Evolutionary conservation across 306 rosid species (phyloP).

Genomic region (Cicer cuneatum): DNA sequence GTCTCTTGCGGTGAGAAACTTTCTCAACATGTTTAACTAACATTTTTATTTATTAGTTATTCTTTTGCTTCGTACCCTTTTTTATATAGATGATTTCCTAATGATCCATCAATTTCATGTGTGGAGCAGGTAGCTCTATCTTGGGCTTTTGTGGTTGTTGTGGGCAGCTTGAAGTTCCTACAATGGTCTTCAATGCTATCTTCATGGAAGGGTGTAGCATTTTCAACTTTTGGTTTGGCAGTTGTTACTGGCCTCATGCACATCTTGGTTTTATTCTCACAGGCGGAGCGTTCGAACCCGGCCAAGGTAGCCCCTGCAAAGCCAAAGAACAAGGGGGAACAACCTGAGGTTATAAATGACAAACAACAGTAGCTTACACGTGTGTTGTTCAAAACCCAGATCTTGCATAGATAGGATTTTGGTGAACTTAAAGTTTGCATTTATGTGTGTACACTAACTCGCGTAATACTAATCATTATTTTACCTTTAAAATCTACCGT

Average conservation of each 20-base stretch:
- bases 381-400: constrained; percentile 26
- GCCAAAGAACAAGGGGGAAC: constrained; percentile 49
- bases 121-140: constrained; percentile 70
- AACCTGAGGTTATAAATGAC: constrained; percentile 45
- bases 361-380: constrained; percentile 59
- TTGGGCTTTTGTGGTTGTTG: constrained; percentile 70
- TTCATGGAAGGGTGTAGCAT: constrained; percentile 85
- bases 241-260: constrained; percentile 84
- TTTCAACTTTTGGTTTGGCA: constrained; percentile 61
- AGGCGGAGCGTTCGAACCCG: constrained; percentile 82
- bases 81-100: constrained; percentile 28
- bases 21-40: constrained; percentile 14
- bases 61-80: neutral
- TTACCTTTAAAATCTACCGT: constrained; percentile 38
- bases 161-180: constrained; percentile 71
- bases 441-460: constrained; percentile 32
- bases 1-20: constrained; percentile 77
- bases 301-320: constrained; percentile 69
- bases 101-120: constrained; percentile 18
- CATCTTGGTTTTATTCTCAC: constrained; percentile 79
- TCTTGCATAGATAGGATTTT: constrained; percentile 38
- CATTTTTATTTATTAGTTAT: constrained; percentile 4
- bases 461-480: constrained; percentile 35
- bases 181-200: constrained; percentile 71
- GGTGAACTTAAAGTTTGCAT: constrained; percentile 29